Base-by-base conservation (phyloP, 345 rosid species). In the Sonneratia caseolaris region DNA sequence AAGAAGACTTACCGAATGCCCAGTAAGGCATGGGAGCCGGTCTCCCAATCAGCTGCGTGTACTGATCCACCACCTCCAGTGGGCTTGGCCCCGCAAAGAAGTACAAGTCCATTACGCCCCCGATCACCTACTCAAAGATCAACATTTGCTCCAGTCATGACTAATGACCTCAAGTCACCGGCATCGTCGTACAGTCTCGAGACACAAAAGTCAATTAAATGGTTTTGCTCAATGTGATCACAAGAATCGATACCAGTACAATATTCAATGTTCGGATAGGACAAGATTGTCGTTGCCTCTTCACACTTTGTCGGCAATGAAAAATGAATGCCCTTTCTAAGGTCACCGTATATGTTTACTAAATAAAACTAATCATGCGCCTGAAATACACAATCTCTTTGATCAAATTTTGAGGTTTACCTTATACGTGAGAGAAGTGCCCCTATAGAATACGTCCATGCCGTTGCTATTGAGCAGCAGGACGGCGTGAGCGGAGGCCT, bases 11-110 rank as follows among this genome's bases (percentile, higher is more conserved):
- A 93, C 99, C 99, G 67, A 96, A 75, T 73, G 99, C 77, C 99
- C 99, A 96, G 84, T 91, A 92, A 64, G 99, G 99, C 99, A 92
- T 92, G 2, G 99, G 88, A 73, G 99, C 99, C 27, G 99, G 99
- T 45, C 99, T 81, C 65, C 99, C 99, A 71, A 94, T 82, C 2
- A 94, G 76, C 35, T 78, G 27, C 3, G 99, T 94, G 55, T 94
- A 94, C 79, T 94, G 99, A 73, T 94, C 93, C 49, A 90, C 96
- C 40, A 92, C 93, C 11, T 70, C 79, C 6, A 94, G 79, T 66
- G 98, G 99, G 27, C 88, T 66, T 37, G 91, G 89, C 7, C 99
- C 99, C 18, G 94, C 64, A 69, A 96, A 83, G 91, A 96, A 96
- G 73, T 90, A 91, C 64, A 96, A 84, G 76, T 96, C 99, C 32